These are phyloP conservation scores for Fennellomyces sp. DNA, from an alignment of 371 early-diverging fungal species.

Conservation along the genomic window DNA sequence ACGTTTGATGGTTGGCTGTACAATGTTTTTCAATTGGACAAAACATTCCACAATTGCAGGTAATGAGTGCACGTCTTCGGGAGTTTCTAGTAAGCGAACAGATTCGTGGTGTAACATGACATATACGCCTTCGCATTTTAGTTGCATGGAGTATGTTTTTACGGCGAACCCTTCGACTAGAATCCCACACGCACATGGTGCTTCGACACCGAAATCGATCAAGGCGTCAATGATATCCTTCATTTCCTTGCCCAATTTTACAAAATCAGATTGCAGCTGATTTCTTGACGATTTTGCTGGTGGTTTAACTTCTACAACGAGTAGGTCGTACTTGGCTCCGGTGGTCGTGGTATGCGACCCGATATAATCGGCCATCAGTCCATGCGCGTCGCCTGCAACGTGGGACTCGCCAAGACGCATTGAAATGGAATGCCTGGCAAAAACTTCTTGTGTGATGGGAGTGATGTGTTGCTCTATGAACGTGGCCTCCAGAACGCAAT, in stretches of 20 bases:
- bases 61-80: not conserved
- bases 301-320: not conserved
- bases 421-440: too few relatives aligned
- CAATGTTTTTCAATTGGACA: not conserved
- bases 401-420: too few relatives aligned
- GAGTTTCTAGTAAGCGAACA: not conserved
- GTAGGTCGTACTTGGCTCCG: not conserved
- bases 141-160: not conserved
- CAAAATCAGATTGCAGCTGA: not conserved
- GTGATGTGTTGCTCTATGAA: too few relatives aligned
- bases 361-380: too few relatives aligned
- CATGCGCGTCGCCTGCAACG: too few relatives aligned
- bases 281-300: not conserved
- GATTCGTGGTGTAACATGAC: not conserved
- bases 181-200: not conserved
- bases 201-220: not conserved
- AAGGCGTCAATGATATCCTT: not conserved
- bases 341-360: too few relatives aligned
- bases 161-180: not conserved
- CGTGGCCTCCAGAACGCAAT: too few relatives aligned
- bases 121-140: not conserved
- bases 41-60: not conserved
- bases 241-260: not conserved
- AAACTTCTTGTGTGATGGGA: too few relatives aligned
- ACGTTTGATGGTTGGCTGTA: not conserved